Evolutionary conservation across 140 eudicot genomes (phyloP), one percentile per base, ranked within the genome.

Genomic region (Oenanthe javanica): DNA sequence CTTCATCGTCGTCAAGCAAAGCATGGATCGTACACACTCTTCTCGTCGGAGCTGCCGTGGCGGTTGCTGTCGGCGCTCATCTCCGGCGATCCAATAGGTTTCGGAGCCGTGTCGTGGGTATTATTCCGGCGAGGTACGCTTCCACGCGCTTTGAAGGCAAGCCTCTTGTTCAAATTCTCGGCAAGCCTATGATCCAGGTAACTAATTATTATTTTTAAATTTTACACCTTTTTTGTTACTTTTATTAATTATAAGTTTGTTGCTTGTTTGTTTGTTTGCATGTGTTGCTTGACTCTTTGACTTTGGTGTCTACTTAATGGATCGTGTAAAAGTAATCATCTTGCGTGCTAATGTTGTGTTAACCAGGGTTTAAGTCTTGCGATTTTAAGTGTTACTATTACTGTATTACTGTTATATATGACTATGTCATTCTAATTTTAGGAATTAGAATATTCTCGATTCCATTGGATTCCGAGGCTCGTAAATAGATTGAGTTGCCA

Each of bases 151-250:
- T 93, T 59, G 86, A 85, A 18, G 97, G 98, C 80, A 94, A 94
- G 80, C 96, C 98, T 46, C 96, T 94, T 36, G 91, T 91, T 61
- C 83, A 91, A 25, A 94, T 94, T 81, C 98, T 90, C 61, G 97
- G 97, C 76, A 94, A 94, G 87, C 97, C 97, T 77, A 94, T 94
- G 98, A 94, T 94, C 87, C 98, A 93, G 93, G 97, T 27, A 7
- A 46, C 79, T 43, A 52, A 21, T 72, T 42, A 2, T n/a, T 43
- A 43, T n/a, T 72, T 18, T 14, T 43, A 4, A 9, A 15, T 2
- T 2, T 36, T 36, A 36, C 40, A 36, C 40, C 21, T 38, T 21
- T 0, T 1, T 42, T 71, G 0, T 36, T 12, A 64, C 13, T 27
- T 42, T 42, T 42, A 42, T 42, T 42, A 42, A 2, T 42, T 42